Base-by-base conservation (phyloP, 2,329 filamentous ascomycete genomes). In the Ilyonectria mors-panacis region DNA sequence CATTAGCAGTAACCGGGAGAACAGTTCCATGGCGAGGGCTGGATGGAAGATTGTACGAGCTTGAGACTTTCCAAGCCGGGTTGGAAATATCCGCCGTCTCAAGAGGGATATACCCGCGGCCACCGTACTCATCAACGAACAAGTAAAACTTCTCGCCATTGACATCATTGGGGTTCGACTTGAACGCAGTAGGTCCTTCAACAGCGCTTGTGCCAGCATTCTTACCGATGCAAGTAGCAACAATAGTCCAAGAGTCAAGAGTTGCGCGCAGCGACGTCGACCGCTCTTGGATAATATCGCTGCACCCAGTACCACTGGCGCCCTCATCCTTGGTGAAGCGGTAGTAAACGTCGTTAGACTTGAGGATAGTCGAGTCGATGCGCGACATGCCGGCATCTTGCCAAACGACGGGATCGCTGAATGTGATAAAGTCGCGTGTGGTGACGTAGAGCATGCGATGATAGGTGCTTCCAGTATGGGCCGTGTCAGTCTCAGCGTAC, bases 311-410 rank as follows among this genome's bases (percentile, higher is more conserved):
- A 5, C 76, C 80, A 21, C 77, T 78, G 2, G 80, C 84, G 0
- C 85, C 85, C 62, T 88, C 86, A 47, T 88, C 86, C 64, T 88
- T 88, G 19, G 85, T 87, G 71, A 88, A 88, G 10, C 86, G 85
- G 70, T 86, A 85, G 73, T 84, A 87, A 0, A 74, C 75, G 12
- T 75, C 74, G 1, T 78, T 79, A 0, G 80, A 80, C 59, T 84
- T 78, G 15, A 88, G 72, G 0, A 88, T 84, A 0, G 86, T 88
- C 0, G 86, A 84, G 70, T 88, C 86, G 26, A 88, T 88, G 1
- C 86, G 81, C 1, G 86, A 84, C 55, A 80, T 81, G 10, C 84
- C 83, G 2, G 82, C 83, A 55, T 88, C 86, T 60, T 88, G 85
- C 85, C 85, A 87, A 19, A 86, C 73, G 47, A 81, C 73, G 0